These are phyloP conservation scores for Neostapfia colusana DNA, from an alignment of 176 grass and related monocot species.

Conservation along the genomic window DNA sequence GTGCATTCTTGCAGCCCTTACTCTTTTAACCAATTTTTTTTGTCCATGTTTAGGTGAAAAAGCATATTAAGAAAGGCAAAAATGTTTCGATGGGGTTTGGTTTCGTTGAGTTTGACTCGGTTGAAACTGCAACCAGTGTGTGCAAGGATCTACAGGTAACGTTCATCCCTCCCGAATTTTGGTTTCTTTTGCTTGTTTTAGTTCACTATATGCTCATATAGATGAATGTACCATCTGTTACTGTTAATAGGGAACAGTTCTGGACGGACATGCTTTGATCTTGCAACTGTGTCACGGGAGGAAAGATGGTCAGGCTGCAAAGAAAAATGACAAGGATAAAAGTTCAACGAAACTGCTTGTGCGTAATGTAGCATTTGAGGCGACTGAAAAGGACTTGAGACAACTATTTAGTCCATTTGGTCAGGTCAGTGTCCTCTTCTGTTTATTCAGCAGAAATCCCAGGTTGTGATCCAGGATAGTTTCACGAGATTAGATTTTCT, in stretches of 20 bases:
- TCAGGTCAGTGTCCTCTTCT: conserved; percentile 53
- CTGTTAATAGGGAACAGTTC: conserved; percentile 67
- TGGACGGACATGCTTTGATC: conserved; percentile 94
- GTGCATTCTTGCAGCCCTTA: conserved; percentile 10
- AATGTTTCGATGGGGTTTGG: conserved; percentile 96
- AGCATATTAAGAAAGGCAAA: conserved; percentile 87
- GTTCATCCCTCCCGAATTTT: not conserved
- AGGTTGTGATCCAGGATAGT: not conserved
- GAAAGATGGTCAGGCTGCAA: conserved; percentile 53
- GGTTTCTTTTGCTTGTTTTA: conserved; percentile 19
- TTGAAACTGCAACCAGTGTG: conserved; percentile 78
- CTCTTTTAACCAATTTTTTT: conserved; percentile 27
- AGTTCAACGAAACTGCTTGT: conserved; percentile 94
- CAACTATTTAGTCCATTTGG: conserved; percentile 96
- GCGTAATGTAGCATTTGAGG: conserved; percentile 94
- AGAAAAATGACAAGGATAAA: conserved; percentile 73
- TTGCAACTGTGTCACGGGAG: conserved; percentile 90
- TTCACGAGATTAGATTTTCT: conserved; percentile 16
- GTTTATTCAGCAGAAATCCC: not conserved
- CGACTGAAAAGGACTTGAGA: conserved; percentile 77
- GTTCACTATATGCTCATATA: conserved; percentile 9
- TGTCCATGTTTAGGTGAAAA: conserved; percentile 65
- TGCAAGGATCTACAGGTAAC: conserved; percentile 93
- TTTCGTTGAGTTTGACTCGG: conserved; percentile 89
- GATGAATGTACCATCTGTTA: conserved; percentile 19